phyloP scores from a whole-genome alignment of 345 rosid genomes.

The Odontarrhena argentea region DNA sequence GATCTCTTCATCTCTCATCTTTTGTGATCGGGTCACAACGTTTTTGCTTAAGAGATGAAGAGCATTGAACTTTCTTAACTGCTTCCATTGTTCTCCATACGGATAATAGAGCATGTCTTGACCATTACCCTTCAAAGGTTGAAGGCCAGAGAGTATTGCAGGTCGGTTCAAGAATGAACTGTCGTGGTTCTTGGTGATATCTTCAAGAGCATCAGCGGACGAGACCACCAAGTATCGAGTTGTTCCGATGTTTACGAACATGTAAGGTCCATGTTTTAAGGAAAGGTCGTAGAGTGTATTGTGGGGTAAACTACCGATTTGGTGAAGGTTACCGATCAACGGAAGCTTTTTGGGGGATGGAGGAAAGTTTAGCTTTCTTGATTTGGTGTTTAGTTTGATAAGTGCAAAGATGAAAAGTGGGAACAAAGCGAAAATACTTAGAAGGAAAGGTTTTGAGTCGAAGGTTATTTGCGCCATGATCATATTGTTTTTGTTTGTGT shows the following conservation, averaged over 20 bases:
- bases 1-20: constrained; percentile 37
- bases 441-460: constrained; percentile 13
- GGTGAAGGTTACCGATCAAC: constrained; percentile 37
- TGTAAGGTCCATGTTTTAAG: constrained; percentile 34
- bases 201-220: constrained; percentile 29
- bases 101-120: constrained; percentile 40
- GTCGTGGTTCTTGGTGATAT: constrained; percentile 36
- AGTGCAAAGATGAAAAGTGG: constrained; percentile 16
- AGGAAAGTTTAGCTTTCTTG: constrained; percentile 34
- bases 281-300: constrained; percentile 31
- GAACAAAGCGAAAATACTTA: constrained; percentile 15
- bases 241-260: constrained; percentile 37
- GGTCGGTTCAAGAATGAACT: constrained; percentile 31
- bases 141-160: constrained; percentile 1
- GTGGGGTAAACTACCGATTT: constrained; percentile 37
- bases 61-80: constrained; percentile 24
- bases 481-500: background rate
- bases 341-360: constrained; percentile 41
- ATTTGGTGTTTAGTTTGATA: constrained; percentile 17
- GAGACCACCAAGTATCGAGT: constrained; percentile 37
- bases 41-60: constrained; percentile 31
- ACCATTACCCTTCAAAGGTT: constrained; percentile 19
- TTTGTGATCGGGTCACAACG: constrained; percentile 26
- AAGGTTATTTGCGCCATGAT: constrained; percentile 20
- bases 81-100: constrained; percentile 42